These are phyloP conservation scores for Xylaria sp. DNA, from an alignment of 2,329 filamentous ascomycete genomes.

Conservation along the genomic window DNA sequence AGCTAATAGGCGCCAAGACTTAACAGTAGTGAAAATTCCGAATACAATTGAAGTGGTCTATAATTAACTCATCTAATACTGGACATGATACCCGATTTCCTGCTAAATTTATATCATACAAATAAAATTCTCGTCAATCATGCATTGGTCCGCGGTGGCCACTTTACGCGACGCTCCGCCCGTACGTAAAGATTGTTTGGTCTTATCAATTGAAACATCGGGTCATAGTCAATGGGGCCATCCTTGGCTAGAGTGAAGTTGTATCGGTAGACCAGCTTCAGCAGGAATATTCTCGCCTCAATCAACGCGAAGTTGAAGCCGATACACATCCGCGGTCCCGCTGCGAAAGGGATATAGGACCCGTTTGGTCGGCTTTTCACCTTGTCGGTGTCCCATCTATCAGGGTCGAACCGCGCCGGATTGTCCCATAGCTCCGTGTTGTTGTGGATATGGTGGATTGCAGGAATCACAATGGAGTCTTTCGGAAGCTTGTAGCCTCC, in stretches of 20 bases:
- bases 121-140: background rate
- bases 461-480: constrained; percentile 64
- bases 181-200: constrained; percentile 66
- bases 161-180: constrained; percentile 61
- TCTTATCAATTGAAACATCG: constrained; percentile 68
- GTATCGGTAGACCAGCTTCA: constrained; percentile 69
- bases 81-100: background rate
- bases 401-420: constrained; percentile 67
- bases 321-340: constrained; percentile 68
- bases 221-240: constrained; percentile 66
- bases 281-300: constrained; percentile 69
- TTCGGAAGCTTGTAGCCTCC: constrained; percentile 68
- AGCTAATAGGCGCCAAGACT: background rate
- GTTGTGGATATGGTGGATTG: constrained; percentile 63
- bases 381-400: constrained; percentile 66
- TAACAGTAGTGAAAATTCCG: background rate
- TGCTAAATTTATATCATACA: constrained; percentile 4
- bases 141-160: constrained; percentile 52
- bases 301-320: constrained; percentile 73
- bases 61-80: constrained; percentile 12
- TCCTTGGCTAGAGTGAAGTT: constrained; percentile 63
- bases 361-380: constrained; percentile 62
- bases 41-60: background rate
- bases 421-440: constrained; percentile 69
- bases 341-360: constrained; percentile 69